Conservation (phyloP, 441 rosid genomes). For the Aleurites moluccanus region DNA sequence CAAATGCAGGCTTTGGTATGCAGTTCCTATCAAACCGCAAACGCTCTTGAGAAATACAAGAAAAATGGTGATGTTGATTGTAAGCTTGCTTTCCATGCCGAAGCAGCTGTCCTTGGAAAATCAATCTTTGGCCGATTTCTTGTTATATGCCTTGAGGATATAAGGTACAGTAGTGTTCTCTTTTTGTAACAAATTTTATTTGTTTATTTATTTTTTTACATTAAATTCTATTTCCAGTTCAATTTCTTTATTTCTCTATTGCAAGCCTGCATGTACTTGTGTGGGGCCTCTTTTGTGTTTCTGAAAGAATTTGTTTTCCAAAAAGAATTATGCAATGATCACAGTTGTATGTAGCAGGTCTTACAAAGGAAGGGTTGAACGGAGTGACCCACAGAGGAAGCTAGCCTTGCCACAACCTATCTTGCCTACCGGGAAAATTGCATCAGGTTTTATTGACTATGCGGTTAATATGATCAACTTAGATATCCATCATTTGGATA, state of each 20-base stretch:
- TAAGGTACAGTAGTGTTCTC: constrained; percentile 35
- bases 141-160: constrained; percentile 54
- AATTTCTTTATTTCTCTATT: background rate
- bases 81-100: constrained; percentile 38
- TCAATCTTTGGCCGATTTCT: constrained; percentile 46
- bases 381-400: constrained; percentile 43
- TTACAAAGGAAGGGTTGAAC: constrained; percentile 31
- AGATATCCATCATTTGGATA: constrained; percentile 20
- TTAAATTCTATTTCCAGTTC: background rate
- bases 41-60: constrained; percentile 36
- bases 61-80: constrained; percentile 40
- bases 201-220: background rate
- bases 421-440: constrained; percentile 35
- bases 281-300: background rate
- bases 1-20: constrained; percentile 67
- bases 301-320: background rate
- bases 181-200: background rate
- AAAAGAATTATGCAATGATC: background rate
- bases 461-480: constrained; percentile 64
- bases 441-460: constrained; percentile 60
- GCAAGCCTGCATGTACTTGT: background rate
- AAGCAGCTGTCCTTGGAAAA: constrained; percentile 41
- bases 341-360: constrained; percentile 32
- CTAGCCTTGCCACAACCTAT: constrained; percentile 46
- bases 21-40: constrained; percentile 40